Evolutionary conservation across 2,329 filamentous ascomycete genomes (phyloP), one percentile per base, ranked within the genome.

Genomic region (Trichophyton simii): DNA sequence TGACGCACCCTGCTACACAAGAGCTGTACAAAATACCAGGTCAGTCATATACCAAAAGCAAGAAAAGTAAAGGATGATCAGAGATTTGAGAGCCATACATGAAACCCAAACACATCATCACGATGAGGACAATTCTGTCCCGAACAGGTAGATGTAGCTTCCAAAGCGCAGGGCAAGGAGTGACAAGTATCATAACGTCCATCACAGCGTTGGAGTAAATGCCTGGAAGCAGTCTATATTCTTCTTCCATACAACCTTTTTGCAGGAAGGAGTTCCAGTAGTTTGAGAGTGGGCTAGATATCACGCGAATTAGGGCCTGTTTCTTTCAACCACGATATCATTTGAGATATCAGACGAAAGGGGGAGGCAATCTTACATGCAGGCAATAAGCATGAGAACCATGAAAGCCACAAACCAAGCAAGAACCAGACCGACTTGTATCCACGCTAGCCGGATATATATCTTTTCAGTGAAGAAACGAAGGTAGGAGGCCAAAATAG

Each of bases 131-230:
- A 11, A 64, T 18, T 44, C 58, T 62, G 36, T 66, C 64, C 20
- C 61, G 48, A 5, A 59, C 28, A 9, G 65, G 65, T 9, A 66
- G 61, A 22, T 57, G 61, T 38, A 66, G 15, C 20, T 57, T 65
- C 57, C 62, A 64, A 7, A 66, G 58, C 11, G 65, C 64, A 22
- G 62, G 65, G n/a, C 65, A 64, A 34, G 65, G 65, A 20, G 65
- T 59, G 31, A 60, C 22, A n/a, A 64, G 55, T 13, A 66, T 55
- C n/a, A 64, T 48, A 8, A 65, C n/a, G 55, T 66, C 65, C 6
- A 61, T 65, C 7, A 65, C 46, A 34, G 65, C 57, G 57, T 65
- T 64, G 18, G 61, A 57, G 36, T 64, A 57, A 7, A 62, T 62
- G 11, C 31, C 61, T 4, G 50, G 34, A 9, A 66, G 41, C 15